phyloP scores from a whole-genome alignment of 2,329 filamentous ascomycete genomes.

The Clonostachys rosea region DNA sequence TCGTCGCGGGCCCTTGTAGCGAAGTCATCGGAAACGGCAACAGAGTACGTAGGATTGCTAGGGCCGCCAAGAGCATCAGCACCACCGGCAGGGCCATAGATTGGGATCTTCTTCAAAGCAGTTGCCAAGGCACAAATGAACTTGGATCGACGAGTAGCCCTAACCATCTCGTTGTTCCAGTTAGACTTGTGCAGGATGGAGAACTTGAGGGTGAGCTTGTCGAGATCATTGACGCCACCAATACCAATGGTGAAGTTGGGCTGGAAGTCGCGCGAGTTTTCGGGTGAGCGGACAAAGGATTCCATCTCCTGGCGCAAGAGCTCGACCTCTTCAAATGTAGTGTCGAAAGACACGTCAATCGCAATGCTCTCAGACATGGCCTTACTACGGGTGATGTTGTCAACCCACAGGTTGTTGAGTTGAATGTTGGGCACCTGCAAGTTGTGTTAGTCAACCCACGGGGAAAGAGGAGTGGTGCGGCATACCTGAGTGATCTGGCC shows the following conservation, averaged over 20 bases:
- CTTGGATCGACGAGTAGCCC: slow-evolving; percentile 79
- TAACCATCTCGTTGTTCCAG: slow-evolving; percentile 82
- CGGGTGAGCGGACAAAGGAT: slow-evolving; percentile 74
- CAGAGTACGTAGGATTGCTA: slow-evolving; percentile 76
- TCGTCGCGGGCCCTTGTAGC: slow-evolving; percentile 61
- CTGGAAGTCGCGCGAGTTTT: slow-evolving; percentile 89
- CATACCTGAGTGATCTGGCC: slow-evolving; percentile 65
- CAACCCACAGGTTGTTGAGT: slow-evolving; percentile 89
- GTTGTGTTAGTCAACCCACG: slow-evolving; percentile 1
- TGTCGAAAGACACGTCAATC: slow-evolving; percentile 80
- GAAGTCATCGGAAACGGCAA: slow-evolving; percentile 65
- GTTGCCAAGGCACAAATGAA: slow-evolving; percentile 93
- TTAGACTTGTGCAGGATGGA: slow-evolving; percentile 91
- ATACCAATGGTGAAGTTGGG: slow-evolving; percentile 77
- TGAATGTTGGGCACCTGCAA: slow-evolving; percentile 82
- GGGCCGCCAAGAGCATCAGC: slow-evolving; percentile 56
- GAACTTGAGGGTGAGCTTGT: slow-evolving; percentile 79
- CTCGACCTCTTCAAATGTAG: slow-evolving; percentile 84
- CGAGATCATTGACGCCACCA: slow-evolving; percentile 74
- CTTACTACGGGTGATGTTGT: slow-evolving; percentile 87
- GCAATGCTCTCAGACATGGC: slow-evolving; percentile 85
- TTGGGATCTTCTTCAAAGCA: slow-evolving; percentile 81
- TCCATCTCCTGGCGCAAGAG: slow-evolving; percentile 80
- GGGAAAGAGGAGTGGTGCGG: not conserved
- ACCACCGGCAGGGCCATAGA: slow-evolving; percentile 75